Base-by-base conservation (phyloP, 2,329 filamentous ascomycete genomes). In the Shiraia sp. region DNA sequence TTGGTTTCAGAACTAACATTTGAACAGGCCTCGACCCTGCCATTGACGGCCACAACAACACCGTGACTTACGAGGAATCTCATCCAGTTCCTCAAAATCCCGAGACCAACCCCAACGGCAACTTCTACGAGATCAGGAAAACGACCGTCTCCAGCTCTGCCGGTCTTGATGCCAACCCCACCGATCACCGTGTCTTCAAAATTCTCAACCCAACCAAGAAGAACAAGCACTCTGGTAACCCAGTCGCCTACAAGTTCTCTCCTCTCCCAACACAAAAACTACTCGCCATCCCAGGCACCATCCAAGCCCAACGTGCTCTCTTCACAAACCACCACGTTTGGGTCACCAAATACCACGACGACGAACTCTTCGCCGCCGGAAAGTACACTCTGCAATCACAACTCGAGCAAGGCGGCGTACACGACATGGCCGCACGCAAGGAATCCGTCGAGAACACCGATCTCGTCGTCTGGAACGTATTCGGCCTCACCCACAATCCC, bases 11-110 rank as follows among this genome's bases (percentile, higher is more conserved):
- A 24, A 19, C 5, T 6, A 12, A n/a, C 14, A 32, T 6, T 3
- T 17, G 1, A 35, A 38, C 82, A 29, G 76, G 85, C 1, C 79
- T 88, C 34, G 84, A 88, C 52, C 83, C 84, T 0, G 79, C 79
- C 7, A 75, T 86, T 27, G 82, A 86, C 49, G 70, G 75, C 15
- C 70, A 77, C 55, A 56, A 72, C 2, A 85, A 83, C 47, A 76
- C 75, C 0, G 65, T 84, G 5, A 63, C 79, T 6, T 68, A 75
- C 36, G 78, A 82, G 55, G 79, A 83, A 58, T 77, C 77, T 0
- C 71, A 76, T 25, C 63, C 75, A 0, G 70, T 77, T 2, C 73
- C 75, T 1, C 71, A 72, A 55, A 74, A 81, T 48, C 69, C 76
- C 0, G 61, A 74, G 15, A 78, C 75, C 2, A 87, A 87, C 53